A percentile compares a stretch with the other conserved stretches of the same genome.
These are phyloP conservation scores for Alternaria arborescens DNA, from an alignment of 2,329 filamentous ascomycete genomes.

Conservation along the genomic window DNA sequence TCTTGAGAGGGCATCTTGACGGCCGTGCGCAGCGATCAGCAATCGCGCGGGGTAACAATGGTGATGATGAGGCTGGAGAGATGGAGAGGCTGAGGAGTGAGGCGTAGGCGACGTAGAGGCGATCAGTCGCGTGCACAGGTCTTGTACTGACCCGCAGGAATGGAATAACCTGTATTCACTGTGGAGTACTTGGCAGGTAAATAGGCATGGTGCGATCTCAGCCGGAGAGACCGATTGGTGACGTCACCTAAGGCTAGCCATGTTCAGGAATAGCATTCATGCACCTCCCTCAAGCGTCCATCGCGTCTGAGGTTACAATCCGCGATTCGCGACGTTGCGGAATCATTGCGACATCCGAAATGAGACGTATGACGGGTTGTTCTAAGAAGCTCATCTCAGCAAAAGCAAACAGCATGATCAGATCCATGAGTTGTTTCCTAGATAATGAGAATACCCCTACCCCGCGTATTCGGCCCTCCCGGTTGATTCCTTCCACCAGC, in stretches of 20 bases:
- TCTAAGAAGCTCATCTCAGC: neutral
- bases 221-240: slow-evolving; percentile 15
- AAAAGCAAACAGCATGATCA: neutral
- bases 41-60: slow-evolving; percentile 12
- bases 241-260: slow-evolving; percentile 17
- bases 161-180: slow-evolving; percentile 38
- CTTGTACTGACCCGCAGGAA: slow-evolving; percentile 28
- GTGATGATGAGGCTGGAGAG: slow-evolving; percentile 3
- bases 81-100: slow-evolving; percentile 30
- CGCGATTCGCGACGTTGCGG: neutral
- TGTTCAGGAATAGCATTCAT: neutral
- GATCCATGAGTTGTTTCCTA: neutral
- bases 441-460: neutral
- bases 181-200: slow-evolving; percentile 18
- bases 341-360: neutral
- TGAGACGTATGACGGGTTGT: neutral
- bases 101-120: slow-evolving; percentile 25
- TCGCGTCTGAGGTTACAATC: neutral
- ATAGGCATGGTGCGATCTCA: slow-evolving; percentile 14
- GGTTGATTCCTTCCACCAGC: neutral
- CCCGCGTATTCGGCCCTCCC: neutral
- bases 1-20: slow-evolving; percentile 34
- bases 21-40: slow-evolving; percentile 23
- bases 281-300: slow-evolving; percentile 7
- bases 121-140: slow-evolving; percentile 22